Evolutionary conservation across 83 land plant genomes (phyloP).

Genomic region (Isoetes engelmannii): DNA sequence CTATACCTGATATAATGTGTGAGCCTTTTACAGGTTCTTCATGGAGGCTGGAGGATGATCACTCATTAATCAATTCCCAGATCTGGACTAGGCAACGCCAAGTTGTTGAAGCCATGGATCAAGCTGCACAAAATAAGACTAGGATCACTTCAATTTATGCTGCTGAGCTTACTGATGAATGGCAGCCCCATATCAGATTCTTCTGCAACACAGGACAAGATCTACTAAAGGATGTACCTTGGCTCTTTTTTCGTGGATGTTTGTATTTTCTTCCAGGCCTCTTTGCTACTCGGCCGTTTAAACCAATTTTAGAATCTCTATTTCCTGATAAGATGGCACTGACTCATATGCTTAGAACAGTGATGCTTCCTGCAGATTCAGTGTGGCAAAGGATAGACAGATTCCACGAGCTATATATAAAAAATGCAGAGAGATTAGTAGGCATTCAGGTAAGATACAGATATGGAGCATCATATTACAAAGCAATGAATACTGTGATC

Average conservation of each 20-base stretch:
- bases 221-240: conserved; percentile 6
- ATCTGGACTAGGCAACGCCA: conserved; percentile 2
- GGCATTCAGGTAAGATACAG: conserved; percentile 23
- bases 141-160: conserved; percentile 9
- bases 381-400: conserved; percentile 18
- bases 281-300: conserved; percentile 15
- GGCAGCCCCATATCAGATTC: conserved; percentile 17
- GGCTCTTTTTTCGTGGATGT: conserved; percentile 19
- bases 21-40: conserved; percentile 26
- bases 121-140: neutral
- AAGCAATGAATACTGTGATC: conserved; percentile 2
- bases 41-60: conserved; percentile 7
- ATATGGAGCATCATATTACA: conserved; percentile 12
- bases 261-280: conserved; percentile 19
- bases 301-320: conserved; percentile 12
- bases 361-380: conserved; percentile 18
- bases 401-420: conserved; percentile 1
- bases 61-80: neutral
- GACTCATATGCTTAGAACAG: conserved; percentile 18
- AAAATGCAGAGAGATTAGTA: conserved; percentile 16
- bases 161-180: conserved; percentile 6
- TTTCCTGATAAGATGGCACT: conserved; percentile 21
- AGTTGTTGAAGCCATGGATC: conserved; percentile 1
- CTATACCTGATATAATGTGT: conserved; percentile 19
- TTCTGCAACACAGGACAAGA: conserved; percentile 21